These are phyloP conservation scores for Xylariomycetidae sp. DNA, from an alignment of 2,329 filamentous ascomycete genomes.

Conservation along the genomic window DNA sequence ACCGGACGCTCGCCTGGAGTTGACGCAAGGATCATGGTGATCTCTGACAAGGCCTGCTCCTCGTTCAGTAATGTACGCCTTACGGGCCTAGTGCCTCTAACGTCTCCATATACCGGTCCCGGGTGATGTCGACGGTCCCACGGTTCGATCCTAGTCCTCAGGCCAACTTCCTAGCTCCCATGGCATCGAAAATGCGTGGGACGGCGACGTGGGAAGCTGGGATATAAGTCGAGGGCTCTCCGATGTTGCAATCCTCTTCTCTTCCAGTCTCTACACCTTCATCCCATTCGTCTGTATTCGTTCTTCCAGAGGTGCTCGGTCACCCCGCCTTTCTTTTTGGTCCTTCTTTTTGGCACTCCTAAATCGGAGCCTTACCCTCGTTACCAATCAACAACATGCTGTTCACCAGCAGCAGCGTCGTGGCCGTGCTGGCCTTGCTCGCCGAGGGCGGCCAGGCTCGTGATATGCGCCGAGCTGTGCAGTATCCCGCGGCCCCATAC, in stretches of 20 bases:
- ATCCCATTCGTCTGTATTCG: conserved; percentile 2
- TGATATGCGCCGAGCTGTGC: conserved; percentile 2
- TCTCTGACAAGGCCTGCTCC: conserved; percentile 7
- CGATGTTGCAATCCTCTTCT: too few relatives aligned
- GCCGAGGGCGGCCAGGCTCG: conserved; percentile 8
- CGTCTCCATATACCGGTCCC: neutral
- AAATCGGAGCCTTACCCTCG: conserved; percentile 5
- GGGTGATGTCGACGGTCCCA: neutral
- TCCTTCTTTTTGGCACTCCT: conserved; percentile 6
- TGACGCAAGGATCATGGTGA: conserved; percentile 1
- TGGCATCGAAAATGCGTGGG: neutral
- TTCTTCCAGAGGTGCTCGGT: conserved; percentile 13
- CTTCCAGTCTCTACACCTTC: neutral
- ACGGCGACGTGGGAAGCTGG: neutral
- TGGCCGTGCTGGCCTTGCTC: conserved; percentile 12
- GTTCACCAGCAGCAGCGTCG: conserved; percentile 11
- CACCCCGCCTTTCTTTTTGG: conserved; percentile 10
- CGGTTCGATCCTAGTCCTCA: neutral
- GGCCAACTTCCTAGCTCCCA: too few relatives aligned
- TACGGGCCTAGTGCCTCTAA: conserved; percentile 2
- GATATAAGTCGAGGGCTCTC: conserved; percentile 4
- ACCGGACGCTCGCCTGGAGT: conserved; percentile 5
- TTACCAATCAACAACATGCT: conserved; percentile 18
- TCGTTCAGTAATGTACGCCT: conserved; percentile 1
- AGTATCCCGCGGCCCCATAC: neutral